These are phyloP conservation scores for Russula virescens DNA, from an alignment of 768 basidiomycete species.

Conservation along the genomic window DNA sequence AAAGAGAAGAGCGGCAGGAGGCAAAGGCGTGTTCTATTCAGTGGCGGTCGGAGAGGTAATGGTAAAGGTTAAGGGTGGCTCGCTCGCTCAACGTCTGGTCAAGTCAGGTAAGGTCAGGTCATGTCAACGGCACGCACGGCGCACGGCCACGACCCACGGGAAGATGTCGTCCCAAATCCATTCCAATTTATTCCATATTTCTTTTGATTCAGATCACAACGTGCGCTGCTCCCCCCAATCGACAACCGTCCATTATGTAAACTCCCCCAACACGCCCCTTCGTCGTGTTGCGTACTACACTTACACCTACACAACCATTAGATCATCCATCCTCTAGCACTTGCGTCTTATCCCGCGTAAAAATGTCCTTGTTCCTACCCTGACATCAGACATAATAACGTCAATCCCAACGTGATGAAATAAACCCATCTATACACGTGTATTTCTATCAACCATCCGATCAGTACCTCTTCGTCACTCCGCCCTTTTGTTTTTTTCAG, in stretches of 20 bases:
- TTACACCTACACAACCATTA: background rate
- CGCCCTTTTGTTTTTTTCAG: slow-evolving; percentile 2
- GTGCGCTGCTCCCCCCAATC: slow-evolving; percentile 3
- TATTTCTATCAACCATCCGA: slow-evolving; percentile 7
- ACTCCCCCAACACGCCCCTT: slow-evolving; percentile 14
- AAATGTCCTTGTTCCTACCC: background rate
- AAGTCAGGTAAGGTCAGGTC: too few relatives aligned
- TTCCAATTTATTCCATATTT: background rate
- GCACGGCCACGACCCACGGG: too few relatives aligned
- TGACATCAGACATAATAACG: slow-evolving; percentile 2
- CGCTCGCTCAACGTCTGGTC: too few relatives aligned
- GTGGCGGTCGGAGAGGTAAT: slow-evolving; percentile 31
- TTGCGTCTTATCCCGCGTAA: background rate
- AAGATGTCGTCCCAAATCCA: background rate
- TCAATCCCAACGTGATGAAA: slow-evolving; percentile 12
- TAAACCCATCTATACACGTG: slow-evolving; percentile 9
- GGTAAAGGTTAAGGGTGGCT: background rate
- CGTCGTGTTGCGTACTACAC: slow-evolving; percentile 8
- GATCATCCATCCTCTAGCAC: too few relatives aligned
- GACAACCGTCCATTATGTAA: slow-evolving; percentile 3
- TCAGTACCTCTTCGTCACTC: slow-evolving; percentile 14
- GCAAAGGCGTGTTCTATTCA: slow-evolving; percentile 22
- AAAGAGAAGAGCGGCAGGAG: slow-evolving; percentile 13
- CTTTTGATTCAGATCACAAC: slow-evolving; percentile 3
- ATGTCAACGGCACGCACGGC: too few relatives aligned